Conservation (phyloP, 129 eudicot species). For the Ambrosia artemisiifolia region DNA sequence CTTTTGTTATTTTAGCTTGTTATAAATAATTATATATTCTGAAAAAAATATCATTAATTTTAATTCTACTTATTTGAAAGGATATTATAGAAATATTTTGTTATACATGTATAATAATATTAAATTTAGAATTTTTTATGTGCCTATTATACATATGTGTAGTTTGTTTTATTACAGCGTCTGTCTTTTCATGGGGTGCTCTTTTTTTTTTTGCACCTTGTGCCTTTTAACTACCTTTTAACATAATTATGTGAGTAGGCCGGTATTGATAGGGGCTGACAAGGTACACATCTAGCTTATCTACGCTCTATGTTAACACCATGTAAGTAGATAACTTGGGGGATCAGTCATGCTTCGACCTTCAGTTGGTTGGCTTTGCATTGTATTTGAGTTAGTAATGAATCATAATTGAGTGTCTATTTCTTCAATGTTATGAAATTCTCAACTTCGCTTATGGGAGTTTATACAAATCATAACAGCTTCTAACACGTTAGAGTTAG, state of each 20-base stretch:
- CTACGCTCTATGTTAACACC: background rate
- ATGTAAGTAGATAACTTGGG: constrained; percentile 12
- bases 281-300: constrained; percentile 1
- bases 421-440: background rate
- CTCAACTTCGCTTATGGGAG: background rate
- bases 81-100: no score
- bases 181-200: no score
- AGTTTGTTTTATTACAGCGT: no score
- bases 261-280: background rate
- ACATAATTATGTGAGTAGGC: background rate
- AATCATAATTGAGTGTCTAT: background rate
- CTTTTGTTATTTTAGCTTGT: no score
- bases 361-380: background rate
- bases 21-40: no score
- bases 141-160: no score
- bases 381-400: background rate
- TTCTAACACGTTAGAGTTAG: background rate
- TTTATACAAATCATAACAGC: background rate
- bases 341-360: background rate
- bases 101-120: no score
- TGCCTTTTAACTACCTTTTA: no score
- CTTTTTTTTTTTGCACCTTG: no score
- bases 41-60: no score
- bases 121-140: no score
- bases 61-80: no score